A percentile compares a stretch with the other conserved stretches of the same genome.
phyloP scores from a whole-genome alignment of 1,139 yeast species.

The Debaryomyces fabryi region DNA sequence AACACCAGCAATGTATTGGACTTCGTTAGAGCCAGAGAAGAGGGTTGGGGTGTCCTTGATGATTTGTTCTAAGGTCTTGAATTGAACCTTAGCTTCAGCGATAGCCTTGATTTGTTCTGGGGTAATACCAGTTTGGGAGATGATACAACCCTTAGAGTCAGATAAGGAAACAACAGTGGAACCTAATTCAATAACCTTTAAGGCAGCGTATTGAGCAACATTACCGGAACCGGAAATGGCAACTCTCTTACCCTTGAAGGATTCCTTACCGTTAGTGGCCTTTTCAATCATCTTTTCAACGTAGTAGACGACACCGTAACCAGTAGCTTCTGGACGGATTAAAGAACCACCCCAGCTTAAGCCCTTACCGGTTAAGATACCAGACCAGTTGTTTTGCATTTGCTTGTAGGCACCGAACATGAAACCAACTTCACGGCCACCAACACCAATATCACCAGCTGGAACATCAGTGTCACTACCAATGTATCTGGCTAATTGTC shows the following conservation, averaged over 20 bases:
- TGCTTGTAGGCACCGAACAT: conserved; percentile 96
- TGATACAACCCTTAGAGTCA: conserved; percentile 89
- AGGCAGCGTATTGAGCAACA: conserved; percentile 98
- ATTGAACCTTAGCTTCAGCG: conserved; percentile 79
- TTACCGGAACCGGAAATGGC: conserved; percentile 98
- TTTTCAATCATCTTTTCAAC: conserved; percentile 97
- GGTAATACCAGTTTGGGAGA: conserved; percentile 79
- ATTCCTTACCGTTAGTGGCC: conserved; percentile 86
- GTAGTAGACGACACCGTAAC: conserved; percentile 96
- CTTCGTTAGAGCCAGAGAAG: conserved; percentile 54
- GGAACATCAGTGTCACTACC: conserved; percentile 98
- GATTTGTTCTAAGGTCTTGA: conserved; percentile 75
- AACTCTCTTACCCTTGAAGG: conserved; percentile 89
- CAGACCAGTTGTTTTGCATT: conserved; percentile 91
- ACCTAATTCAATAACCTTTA: conserved; percentile 95
- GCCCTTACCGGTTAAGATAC: conserved; percentile 98
- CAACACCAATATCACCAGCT: conserved; percentile 94
- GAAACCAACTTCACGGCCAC: conserved; percentile 90
- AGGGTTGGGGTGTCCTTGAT: conserved; percentile 56
- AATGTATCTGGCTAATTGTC: conserved; percentile 93
- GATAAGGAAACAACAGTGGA: conserved; percentile 92
- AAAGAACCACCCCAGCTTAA: conserved; percentile 98
- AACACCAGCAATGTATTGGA: conserved; percentile 86
- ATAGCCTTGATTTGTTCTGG: conserved; percentile 76
- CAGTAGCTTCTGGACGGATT: conserved; percentile 99